Evolutionary conservation across 139 green algal genomes (phyloP).

Genomic region (Zygnema circumcarinatum): DNA sequence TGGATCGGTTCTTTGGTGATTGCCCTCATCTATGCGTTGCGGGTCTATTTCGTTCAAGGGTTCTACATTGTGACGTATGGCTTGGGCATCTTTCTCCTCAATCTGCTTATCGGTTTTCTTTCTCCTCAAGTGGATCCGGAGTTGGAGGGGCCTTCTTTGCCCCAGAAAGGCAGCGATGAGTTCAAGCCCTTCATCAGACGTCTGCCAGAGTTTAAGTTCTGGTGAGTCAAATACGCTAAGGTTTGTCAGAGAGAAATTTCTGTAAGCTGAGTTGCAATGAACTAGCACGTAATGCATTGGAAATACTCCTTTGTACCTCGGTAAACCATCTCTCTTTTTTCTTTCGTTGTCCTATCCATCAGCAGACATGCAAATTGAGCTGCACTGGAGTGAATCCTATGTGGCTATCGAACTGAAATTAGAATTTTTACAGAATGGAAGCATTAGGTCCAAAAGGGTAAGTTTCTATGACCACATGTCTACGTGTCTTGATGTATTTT

Average conservation of each 20-base stretch:
- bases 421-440: too few species aligned
- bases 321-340: constrained; percentile 43
- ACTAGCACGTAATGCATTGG: too few species aligned
- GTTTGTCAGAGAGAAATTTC: too few species aligned
- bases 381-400: too few species aligned
- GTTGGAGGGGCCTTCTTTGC: constrained; percentile 86
- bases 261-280: too few species aligned
- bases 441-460: too few species aligned
- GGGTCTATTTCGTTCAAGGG: constrained; percentile 77
- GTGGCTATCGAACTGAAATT: too few species aligned
- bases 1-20: constrained; percentile 76
- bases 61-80: constrained; percentile 99
- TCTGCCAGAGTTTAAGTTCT: constrained; percentile 99
- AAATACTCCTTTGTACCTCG: too few species aligned
- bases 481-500: constrained; percentile 4
- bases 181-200: constrained; percentile 96
- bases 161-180: constrained; percentile 89
- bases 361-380: too few species aligned
- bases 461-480: too few species aligned
- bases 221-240: too few species aligned
- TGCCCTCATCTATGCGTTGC: constrained; percentile 77
- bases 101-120: constrained; percentile 97
- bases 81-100: constrained; percentile 97
- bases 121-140: constrained; percentile 89
- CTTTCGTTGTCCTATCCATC: too few species aligned